A percentile compares a stretch with the other conserved stretches of the same genome.
These are phyloP conservation scores for Chaetoscypha palmicola DNA, from an alignment of 2,329 filamentous ascomycete species.

Conservation along the genomic window DNA sequence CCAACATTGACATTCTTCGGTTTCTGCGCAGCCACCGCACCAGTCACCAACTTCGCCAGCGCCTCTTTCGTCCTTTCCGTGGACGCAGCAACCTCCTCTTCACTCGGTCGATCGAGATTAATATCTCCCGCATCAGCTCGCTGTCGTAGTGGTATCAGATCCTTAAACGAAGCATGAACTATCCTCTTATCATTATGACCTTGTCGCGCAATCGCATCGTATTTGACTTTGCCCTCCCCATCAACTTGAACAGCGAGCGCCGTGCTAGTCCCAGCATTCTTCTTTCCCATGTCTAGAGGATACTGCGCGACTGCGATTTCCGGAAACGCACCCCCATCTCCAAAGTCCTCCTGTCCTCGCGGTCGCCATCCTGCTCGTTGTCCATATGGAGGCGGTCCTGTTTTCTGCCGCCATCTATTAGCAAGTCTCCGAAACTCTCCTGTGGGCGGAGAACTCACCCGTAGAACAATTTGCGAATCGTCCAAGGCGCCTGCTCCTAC, in stretches of 20 bases:
- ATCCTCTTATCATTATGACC: slow-evolving; percentile 80
- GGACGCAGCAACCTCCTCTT: slow-evolving; percentile 76
- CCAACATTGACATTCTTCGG: slow-evolving; percentile 88
- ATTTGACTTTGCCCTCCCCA: slow-evolving; percentile 86
- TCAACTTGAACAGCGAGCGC: slow-evolving; percentile 91
- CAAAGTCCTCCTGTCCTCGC: slow-evolving; percentile 81
- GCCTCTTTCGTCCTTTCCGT: slow-evolving; percentile 86
- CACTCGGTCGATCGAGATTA: slow-evolving; percentile 73
- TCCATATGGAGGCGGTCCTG: slow-evolving; percentile 81
- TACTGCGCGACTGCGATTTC: slow-evolving; percentile 93
- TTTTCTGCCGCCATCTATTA: slow-evolving; percentile 44
- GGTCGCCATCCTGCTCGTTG: slow-evolving; percentile 87
- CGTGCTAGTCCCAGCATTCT: slow-evolving; percentile 64
- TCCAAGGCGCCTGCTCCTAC: slow-evolving; percentile 74
- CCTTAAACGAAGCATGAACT: slow-evolving; percentile 93
- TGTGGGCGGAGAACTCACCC: slow-evolving; percentile 39
- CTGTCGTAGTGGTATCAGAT: slow-evolving; percentile 88
- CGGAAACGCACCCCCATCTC: slow-evolving; percentile 92
- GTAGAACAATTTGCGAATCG: slow-evolving; percentile 77
- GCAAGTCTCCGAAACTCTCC: slow-evolving; percentile 3
- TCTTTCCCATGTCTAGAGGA: slow-evolving; percentile 88
- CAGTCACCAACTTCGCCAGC: slow-evolving; percentile 71
- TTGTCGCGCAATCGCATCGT: slow-evolving; percentile 86
- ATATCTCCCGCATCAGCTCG: slow-evolving; percentile 90
- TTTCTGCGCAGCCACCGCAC: slow-evolving; percentile 85